These are phyloP conservation scores for Pestalotiopsis sp. DNA, from an alignment of 2,329 filamentous ascomycete species.

Conservation along the genomic window DNA sequence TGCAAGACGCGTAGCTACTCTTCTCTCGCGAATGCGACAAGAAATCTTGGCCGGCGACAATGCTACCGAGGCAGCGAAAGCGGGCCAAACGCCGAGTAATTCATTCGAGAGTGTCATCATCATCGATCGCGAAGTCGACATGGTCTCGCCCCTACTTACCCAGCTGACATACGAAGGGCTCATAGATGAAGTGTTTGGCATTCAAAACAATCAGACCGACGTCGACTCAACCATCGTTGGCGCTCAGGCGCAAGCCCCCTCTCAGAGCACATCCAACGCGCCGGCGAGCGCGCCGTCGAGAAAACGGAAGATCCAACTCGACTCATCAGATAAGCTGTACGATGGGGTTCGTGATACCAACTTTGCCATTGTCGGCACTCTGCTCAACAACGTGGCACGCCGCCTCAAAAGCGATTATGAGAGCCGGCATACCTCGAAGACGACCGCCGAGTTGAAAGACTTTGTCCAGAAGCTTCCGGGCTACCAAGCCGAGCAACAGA, in stretches of 20 bases:
- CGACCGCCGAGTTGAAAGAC: conserved; percentile 86
- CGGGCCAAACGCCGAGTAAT: conserved; percentile 81
- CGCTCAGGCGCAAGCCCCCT: conserved; percentile 59
- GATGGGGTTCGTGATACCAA: conserved; percentile 88
- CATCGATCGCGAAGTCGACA: conserved; percentile 93
- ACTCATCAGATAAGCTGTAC: conserved; percentile 88
- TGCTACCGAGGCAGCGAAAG: conserved; percentile 59
- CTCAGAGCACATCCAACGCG: conserved; percentile 56
- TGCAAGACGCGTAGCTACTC: conserved; percentile 83
- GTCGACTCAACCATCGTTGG: conserved; percentile 90
- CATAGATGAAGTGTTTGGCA: conserved; percentile 90
- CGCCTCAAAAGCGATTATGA: conserved; percentile 87
- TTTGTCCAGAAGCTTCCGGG: conserved; percentile 93
- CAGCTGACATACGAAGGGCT: conserved; percentile 96
- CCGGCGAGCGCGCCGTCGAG: conserved; percentile 60
- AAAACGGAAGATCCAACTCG: conserved; percentile 87
- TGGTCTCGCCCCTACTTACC: conserved; percentile 87
- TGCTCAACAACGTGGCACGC: conserved; percentile 88
- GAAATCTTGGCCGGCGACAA: conserved; percentile 83
- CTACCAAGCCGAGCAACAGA: conserved; percentile 92
- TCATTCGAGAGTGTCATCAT: conserved; percentile 90
- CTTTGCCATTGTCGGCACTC: conserved; percentile 88
- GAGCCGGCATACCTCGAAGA: conserved; percentile 81
- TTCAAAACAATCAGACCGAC: conserved; percentile 90
- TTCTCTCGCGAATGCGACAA: conserved; percentile 88